Evolutionary conservation across 345 rosid genomes (phyloP).

Genomic region (Excoecaria agallocha): DNA sequence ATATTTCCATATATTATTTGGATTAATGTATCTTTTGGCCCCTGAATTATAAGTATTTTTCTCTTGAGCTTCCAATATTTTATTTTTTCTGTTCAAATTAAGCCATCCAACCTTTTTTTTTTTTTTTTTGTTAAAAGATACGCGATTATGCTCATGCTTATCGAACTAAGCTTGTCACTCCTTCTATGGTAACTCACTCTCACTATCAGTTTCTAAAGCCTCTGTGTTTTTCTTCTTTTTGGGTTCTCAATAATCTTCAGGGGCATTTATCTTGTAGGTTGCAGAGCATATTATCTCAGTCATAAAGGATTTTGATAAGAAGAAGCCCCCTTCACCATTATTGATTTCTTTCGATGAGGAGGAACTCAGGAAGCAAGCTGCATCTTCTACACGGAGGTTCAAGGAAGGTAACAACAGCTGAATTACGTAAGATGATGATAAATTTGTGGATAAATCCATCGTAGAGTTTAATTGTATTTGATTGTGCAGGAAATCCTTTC

Average conservation of each 20-base stretch:
- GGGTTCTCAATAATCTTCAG: not conserved
- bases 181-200: slow-evolving; percentile 49
- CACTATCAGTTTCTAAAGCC: not conserved
- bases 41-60: too few species aligned
- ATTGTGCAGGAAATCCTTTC: slow-evolving; percentile 62
- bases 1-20: too few species aligned
- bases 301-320: slow-evolving; percentile 51
- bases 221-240: not conserved
- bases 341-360: slow-evolving; percentile 57
- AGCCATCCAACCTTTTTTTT: too few species aligned
- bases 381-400: slow-evolving; percentile 74
- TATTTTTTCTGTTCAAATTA: too few species aligned
- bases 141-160: slow-evolving; percentile 84
- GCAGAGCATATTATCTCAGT: slow-evolving; percentile 55
- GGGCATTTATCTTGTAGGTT: slow-evolving; percentile 44
- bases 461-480: slow-evolving; percentile 17
- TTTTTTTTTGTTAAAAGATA: slow-evolving; percentile 28
- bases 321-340: slow-evolving; percentile 59
- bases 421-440: not conserved
- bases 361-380: slow-evolving; percentile 73
- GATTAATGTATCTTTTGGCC: too few species aligned
- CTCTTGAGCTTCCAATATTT: too few species aligned
- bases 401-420: slow-evolving; percentile 51
- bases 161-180: slow-evolving; percentile 68
- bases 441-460: not conserved